Percentiles rank a stretch among this genome's conserved stretches.
Evolutionary conservation across 192 early-diverging fungal species (phyloP).

Genomic region (Pilaira anomala): DNA sequence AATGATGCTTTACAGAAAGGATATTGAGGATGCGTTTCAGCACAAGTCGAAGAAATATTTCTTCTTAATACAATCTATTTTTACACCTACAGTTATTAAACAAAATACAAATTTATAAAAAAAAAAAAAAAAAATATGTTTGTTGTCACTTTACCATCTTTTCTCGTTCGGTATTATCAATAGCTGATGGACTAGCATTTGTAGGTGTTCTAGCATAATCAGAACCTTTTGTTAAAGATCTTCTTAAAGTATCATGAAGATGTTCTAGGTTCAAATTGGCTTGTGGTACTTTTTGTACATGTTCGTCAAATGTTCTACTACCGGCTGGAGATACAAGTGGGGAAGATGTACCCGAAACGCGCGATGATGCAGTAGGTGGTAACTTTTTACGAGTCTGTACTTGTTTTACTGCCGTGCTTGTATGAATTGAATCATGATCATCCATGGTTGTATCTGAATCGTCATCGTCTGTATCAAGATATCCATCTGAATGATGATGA

Average conservation of each 20-base stretch:
- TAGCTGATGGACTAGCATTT: conserved; percentile 11
- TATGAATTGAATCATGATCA: conserved; percentile 13
- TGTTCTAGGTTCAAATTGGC: conserved; percentile 50
- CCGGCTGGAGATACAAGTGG: conserved; percentile 7
- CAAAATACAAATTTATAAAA: conserved; percentile 13
- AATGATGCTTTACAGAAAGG: conserved; percentile 36
- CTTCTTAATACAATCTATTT: conserved; percentile 30
- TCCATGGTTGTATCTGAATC: conserved; percentile 16
- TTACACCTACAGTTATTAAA: background rate
- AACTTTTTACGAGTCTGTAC: background rate
- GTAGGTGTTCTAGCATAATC: conserved; percentile 21
- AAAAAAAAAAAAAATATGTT: background rate
- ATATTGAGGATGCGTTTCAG: conserved; percentile 45
- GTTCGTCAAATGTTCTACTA: conserved; percentile 36
- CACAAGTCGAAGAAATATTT: conserved; percentile 40
- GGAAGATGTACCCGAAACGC: conserved; percentile 6
- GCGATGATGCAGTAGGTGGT: background rate
- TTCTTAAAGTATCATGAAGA: conserved; percentile 54
- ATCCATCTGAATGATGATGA: conserved; percentile 7
- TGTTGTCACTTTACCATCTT: conserved; percentile 20
- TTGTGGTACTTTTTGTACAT: background rate
- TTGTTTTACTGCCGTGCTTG: background rate
- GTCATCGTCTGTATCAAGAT: conserved; percentile 35
- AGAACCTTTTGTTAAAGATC: conserved; percentile 31
- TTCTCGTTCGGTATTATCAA: conserved; percentile 17